Base-by-base conservation (phyloP, 1,284 basidiomycete species). In the Ustilago tritici region DNA sequence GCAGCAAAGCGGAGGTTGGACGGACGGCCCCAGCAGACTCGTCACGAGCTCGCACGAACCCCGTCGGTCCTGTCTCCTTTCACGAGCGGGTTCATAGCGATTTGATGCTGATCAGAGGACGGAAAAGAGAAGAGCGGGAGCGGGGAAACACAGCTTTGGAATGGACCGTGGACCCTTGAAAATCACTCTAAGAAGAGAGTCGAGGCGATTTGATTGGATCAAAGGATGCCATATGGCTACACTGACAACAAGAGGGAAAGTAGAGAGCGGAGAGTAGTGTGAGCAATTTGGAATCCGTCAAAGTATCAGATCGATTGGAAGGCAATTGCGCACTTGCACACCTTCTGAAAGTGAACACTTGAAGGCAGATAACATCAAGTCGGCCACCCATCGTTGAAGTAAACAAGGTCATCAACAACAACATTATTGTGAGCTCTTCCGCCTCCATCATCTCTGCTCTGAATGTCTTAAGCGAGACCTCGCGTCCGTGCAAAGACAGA, bases 311-410 rank as follows among this genome's bases (percentile, higher is more conserved):
- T 55, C 53, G 53, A 55, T 34, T n/a, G 53, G 53, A 55, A 34
- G 23, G 10, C 35, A 38, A 55, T 36, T 23, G 6, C 34, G 32
- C 19, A 31, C n/a, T 28, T 28, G 23, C 53, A 55, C 53, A n/a
- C 35, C 35, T 38, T 35, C 38, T 55, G 34, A 55, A 55, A 53
- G 50, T 53, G 50, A 4, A 7, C 46, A 12, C 53, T 34, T 34
- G 28, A 28, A 23, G 23, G 23, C 23, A 7, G 53, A 23, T 5
- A 19, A 32, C 32, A 23, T 1, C 15, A 55, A 38, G n/a, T 55
- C 53, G 35, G 53, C 23, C 23, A 23, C 23, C 53, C 28, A 32
- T 15, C 19, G n/a, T 19, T 50, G 19, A 32, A 23, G 47, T 23
- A 32, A 41, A 41, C 12, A 41, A 41, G 23, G 23, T 23, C 12